These are phyloP conservation scores for Uronychia binucleata DNA, from an alignment of 73 alveolate species.

Conservation along the genomic window DNA sequence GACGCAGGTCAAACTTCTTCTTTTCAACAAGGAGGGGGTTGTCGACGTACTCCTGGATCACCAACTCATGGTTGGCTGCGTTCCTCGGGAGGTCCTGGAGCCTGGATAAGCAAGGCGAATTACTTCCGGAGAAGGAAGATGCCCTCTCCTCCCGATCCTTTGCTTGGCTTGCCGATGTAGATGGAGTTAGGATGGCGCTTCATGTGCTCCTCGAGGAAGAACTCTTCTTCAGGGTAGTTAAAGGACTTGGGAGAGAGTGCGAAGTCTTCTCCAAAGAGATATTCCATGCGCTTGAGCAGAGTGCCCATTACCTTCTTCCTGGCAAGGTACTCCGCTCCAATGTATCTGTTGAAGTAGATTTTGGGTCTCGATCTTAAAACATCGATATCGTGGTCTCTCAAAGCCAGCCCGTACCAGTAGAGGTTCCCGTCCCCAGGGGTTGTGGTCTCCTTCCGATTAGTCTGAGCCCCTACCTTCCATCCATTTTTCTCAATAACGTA, in stretches of 20 bases:
- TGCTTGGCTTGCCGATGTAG: slow-evolving; percentile 81
- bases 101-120: slow-evolving; percentile 46
- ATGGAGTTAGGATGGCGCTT: slow-evolving; percentile 35
- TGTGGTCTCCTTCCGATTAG: neutral
- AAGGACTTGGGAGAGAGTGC: slow-evolving; percentile 72
- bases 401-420: slow-evolving; percentile 25
- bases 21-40: slow-evolving; percentile 94
- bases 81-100: slow-evolving; percentile 5
- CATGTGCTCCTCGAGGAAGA: slow-evolving; percentile 62
- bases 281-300: slow-evolving; percentile 57
- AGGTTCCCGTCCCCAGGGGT: slow-evolving; percentile 21
- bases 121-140: slow-evolving; percentile 59
- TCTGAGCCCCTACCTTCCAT: neutral
- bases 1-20: slow-evolving; percentile 91
- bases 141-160: slow-evolving; percentile 92
- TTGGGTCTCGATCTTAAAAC: slow-evolving; percentile 10
- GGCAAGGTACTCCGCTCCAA: neutral
- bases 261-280: slow-evolving; percentile 79
- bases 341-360: slow-evolving; percentile 12
- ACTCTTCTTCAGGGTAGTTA: slow-evolving; percentile 74
- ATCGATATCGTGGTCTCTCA: slow-evolving; percentile 35
- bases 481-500: slow-evolving; percentile 3
- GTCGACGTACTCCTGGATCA: slow-evolving; percentile 82
- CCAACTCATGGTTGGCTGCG: slow-evolving; percentile 39
- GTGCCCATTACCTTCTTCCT: slow-evolving; percentile 36